Evolutionary conservation across 345 rosid genomes (phyloP).

Genomic region (Viola odorata): DNA sequence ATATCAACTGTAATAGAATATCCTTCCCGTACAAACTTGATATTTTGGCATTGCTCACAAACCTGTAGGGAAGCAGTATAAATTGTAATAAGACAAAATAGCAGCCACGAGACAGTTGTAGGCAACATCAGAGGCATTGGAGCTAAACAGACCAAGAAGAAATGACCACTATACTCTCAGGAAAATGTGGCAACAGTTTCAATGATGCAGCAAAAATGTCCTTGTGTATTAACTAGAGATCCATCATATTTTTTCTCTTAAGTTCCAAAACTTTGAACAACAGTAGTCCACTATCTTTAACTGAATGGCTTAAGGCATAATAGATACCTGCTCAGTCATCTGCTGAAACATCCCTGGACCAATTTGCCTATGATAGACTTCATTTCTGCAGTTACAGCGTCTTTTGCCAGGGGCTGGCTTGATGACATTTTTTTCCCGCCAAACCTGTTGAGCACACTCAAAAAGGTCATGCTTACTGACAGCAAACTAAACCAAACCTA

Average conservation of each 20-base stretch:
- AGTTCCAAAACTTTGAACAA: too few relatives aligned
- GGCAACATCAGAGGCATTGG: neutral
- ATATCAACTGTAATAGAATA: conserved; percentile 90
- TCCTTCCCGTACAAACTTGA: conserved; percentile 83
- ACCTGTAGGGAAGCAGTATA: conserved; percentile 45
- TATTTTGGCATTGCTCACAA: conserved; percentile 95
- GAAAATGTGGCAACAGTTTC: too few relatives aligned
- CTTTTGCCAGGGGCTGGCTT: conserved; percentile 97
- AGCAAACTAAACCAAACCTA: conserved; percentile 1
- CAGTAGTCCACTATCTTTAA: too few relatives aligned
- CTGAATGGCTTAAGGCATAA: too few relatives aligned
- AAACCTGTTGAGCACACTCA: conserved; percentile 47
- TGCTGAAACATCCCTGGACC: conserved; percentile 99
- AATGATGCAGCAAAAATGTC: too few relatives aligned
- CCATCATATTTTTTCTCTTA: too few relatives aligned
- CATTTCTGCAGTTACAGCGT: conserved; percentile 93
- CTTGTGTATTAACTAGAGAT: too few relatives aligned
- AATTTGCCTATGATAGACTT: conserved; percentile 94
- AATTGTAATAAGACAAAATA: neutral
- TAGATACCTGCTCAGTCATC: conserved; percentile 86
- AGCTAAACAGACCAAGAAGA: neutral
- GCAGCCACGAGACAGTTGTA: neutral
- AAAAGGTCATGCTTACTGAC: neutral
- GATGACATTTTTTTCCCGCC: conserved; percentile 93
- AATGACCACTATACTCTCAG: neutral